These are phyloP conservation scores for Metschnikowia cubensis DNA, from an alignment of 805 yeast genomes.

Conservation along the genomic window DNA sequence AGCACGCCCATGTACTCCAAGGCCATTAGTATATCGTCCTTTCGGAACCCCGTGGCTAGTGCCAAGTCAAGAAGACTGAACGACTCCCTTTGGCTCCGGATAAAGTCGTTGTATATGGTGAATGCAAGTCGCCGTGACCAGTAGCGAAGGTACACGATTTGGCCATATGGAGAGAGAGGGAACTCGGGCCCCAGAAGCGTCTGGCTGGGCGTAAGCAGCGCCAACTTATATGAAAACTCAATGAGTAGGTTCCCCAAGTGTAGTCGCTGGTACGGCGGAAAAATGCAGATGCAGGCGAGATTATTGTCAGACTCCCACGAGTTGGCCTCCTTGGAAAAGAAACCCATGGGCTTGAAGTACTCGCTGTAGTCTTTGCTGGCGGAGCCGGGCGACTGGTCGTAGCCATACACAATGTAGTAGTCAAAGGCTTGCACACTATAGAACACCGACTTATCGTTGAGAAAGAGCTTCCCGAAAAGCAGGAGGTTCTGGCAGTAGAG, in stretches of 20 bases:
- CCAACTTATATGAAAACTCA: conserved; percentile 76
- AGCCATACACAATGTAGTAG: conserved; percentile 69
- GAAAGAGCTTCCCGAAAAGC: conserved; percentile 79
- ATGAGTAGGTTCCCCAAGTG: conserved; percentile 77
- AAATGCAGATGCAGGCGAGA: conserved; percentile 83
- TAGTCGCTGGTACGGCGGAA: conserved; percentile 86
- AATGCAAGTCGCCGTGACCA: conserved; percentile 56
- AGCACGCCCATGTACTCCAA: conserved; percentile 49
- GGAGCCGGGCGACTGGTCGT: conserved; percentile 15
- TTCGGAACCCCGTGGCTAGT: conserved; percentile 57
- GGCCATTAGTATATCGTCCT: conserved; percentile 57
- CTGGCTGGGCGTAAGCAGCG: conserved; percentile 51
- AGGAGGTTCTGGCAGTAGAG: conserved; percentile 80
- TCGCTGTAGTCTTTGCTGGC: not conserved
- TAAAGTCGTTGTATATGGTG: conserved; percentile 15
- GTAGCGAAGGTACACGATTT: conserved; percentile 62
- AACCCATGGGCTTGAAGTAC: conserved; percentile 54
- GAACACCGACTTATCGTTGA: conserved; percentile 86
- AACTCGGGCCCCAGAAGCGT: conserved; percentile 83
- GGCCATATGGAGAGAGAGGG: conserved; percentile 83
- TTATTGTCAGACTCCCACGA: conserved; percentile 76
- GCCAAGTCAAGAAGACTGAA: conserved; percentile 50
- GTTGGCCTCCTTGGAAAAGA: conserved; percentile 80
- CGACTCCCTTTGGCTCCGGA: not conserved
- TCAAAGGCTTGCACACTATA: conserved; percentile 77